Base-by-base conservation (phyloP, 2,329 filamentous ascomycete genomes). In the Aureobasidium sp. region DNA sequence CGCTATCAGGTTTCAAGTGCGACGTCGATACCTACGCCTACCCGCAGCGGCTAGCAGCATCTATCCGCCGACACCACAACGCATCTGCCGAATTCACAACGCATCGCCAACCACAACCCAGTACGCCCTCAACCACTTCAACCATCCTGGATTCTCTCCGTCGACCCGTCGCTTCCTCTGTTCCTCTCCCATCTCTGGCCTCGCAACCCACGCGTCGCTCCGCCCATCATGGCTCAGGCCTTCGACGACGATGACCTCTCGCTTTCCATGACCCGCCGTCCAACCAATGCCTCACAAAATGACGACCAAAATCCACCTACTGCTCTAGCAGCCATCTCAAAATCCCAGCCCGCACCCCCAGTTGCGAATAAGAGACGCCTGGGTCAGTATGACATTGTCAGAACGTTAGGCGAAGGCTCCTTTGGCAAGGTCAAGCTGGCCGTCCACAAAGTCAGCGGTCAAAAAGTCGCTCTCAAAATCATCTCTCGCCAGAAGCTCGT, bases 371-470 rank as follows among this genome's bases (percentile, higher is more conserved):
- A 66, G 48, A 92, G 95, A 83, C 90, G 95, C 71, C 90, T 98
- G 75, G 94, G 94, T 71, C 93, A 95, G 80, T 99, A 99, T 84
- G 93, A 92, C 73, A 91, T 98, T 66, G 86, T 97, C 72, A 91
- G 91, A 78, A 98, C 95, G 20, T 87, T 99, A 18, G 96, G 96
- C 65, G 96, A 99, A 82, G 96, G 96, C 54, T 98, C 95, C 3
- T 99, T 99, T 78, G 96, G 96, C 73, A 99, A 99, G 83, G 96
- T 99, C 78, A 98, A 98, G 85, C 88, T 99, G 73, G 96, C 96
- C 27, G 92, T 95, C 48, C 96, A 99, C 78, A 90, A 94, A 74
- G 90, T 94, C 71, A 98, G 93, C 71, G 93, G 93, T 70, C 95
- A 98, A 80, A 93, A 98, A 82, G 96, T 99, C 59, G 96, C 96